Evolutionary conservation across 352 stramenopile species (phyloP).

Genomic region (Phytopythium boreale): DNA sequence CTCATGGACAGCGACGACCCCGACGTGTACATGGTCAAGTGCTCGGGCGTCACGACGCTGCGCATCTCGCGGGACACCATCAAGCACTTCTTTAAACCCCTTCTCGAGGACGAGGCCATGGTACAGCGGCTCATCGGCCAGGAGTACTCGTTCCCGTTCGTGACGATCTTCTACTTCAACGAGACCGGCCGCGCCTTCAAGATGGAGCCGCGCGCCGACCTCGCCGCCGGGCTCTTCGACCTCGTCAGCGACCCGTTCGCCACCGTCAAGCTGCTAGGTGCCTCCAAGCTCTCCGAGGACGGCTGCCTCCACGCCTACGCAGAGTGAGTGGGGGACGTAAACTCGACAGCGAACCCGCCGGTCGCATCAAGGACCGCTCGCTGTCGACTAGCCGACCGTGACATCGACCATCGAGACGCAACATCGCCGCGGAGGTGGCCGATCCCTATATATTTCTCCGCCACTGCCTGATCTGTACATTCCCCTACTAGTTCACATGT

Average conservation of each 20-base stretch:
- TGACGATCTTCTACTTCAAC: conserved; percentile 55
- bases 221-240: conserved; percentile 46
- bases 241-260: conserved; percentile 51
- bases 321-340: too few relatives aligned
- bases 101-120: conserved; percentile 51
- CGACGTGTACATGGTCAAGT: conserved; percentile 35
- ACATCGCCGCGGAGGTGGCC: too few relatives aligned
- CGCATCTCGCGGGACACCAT: conserved; percentile 64
- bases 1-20: conserved; percentile 31
- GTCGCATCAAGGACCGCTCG: background rate
- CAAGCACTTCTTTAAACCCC: conserved; percentile 55
- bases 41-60: conserved; percentile 36
- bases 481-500: too few relatives aligned
- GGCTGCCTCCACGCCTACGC: conserved; percentile 53
- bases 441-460: too few relatives aligned
- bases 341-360: background rate
- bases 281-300: conserved; percentile 48
- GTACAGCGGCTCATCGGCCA: conserved; percentile 63
- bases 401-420: too few relatives aligned
- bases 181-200: conserved; percentile 42
- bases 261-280: conserved; percentile 49
- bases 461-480: too few relatives aligned
- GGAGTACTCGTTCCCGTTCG: conserved; percentile 53
- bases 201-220: conserved; percentile 47
- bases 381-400: background rate